These are phyloP conservation scores for Leptographium lundbergii DNA, from an alignment of 2,329 filamentous ascomycete genomes.

Conservation along the genomic window DNA sequence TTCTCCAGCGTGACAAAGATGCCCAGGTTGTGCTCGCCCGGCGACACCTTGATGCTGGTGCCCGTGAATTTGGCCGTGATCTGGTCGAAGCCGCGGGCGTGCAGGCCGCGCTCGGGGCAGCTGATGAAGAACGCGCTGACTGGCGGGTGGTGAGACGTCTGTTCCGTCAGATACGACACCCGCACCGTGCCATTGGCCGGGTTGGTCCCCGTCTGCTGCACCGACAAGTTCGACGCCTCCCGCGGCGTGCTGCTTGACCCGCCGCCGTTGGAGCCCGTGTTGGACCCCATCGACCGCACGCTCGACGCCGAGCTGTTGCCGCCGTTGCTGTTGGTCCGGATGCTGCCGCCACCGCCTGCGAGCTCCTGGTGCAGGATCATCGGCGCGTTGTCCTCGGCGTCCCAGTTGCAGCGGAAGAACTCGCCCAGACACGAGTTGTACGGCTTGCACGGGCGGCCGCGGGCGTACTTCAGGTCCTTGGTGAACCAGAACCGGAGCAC, in stretches of 20 bases:
- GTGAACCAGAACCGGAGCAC: slow-evolving; percentile 97
- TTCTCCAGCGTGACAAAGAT: slow-evolving; percentile 85
- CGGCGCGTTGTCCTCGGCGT: slow-evolving; percentile 68
- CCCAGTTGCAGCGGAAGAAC: slow-evolving; percentile 98
- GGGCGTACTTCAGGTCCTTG: slow-evolving; percentile 97
- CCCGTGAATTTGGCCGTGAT: slow-evolving; percentile 96
- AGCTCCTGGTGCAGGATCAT: slow-evolving; percentile 42
- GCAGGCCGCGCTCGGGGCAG: slow-evolving; percentile 81
- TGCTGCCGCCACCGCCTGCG: slow-evolving; percentile 2
- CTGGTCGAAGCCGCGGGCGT: slow-evolving; percentile 85
- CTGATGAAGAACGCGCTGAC: slow-evolving; percentile 92
- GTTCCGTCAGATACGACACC: slow-evolving; percentile 90
- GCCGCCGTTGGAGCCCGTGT: slow-evolving; percentile 15
- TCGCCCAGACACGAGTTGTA: slow-evolving; percentile 96
- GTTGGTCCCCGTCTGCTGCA: slow-evolving; percentile 33
- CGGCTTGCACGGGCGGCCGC: slow-evolving; percentile 96
- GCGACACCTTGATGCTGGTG: slow-evolving; percentile 80
- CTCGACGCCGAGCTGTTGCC: slow-evolving; percentile 31
- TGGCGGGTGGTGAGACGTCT: slow-evolving; percentile 94
- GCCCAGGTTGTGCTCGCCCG: slow-evolving; percentile 86
- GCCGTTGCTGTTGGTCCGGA: neutral
- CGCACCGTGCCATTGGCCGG: slow-evolving; percentile 45
- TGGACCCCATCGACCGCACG: slow-evolving; percentile 25
- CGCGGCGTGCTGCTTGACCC: slow-evolving; percentile 21
- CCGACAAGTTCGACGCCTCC: slow-evolving; percentile 29